These are phyloP conservation scores for Camellia sinensis DNA, from an alignment of 148 eudicot genomes.

Conservation along the genomic window DNA sequence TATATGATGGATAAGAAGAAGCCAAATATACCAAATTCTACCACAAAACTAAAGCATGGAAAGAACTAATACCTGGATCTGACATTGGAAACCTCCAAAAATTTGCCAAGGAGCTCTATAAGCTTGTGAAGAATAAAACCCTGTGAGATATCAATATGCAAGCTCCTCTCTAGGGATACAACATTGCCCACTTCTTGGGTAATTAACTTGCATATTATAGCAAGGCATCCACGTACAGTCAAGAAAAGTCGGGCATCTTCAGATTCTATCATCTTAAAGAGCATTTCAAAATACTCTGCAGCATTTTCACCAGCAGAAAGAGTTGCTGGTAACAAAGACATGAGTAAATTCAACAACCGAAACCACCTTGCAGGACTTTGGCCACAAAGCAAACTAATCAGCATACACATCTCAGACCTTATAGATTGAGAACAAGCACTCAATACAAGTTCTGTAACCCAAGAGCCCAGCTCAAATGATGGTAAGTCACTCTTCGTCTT, in stretches of 20 bases:
- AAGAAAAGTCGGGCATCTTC: constrained; percentile 98
- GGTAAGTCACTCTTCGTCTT: constrained; percentile 55
- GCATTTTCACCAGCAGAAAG: constrained; percentile 98
- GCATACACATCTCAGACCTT: constrained; percentile 97
- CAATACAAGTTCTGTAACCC: constrained; percentile 96
- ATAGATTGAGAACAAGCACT: constrained; percentile 99
- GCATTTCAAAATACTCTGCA: constrained; percentile 89
- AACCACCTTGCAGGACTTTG: constrained; percentile 83
- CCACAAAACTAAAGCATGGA: constrained; percentile 7
- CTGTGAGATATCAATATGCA: constrained; percentile 94
- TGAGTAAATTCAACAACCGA: constrained; percentile 81
- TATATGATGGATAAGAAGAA: constrained; percentile 13
- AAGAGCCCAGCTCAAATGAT: constrained; percentile 96
- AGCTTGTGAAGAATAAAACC: constrained; percentile 98
- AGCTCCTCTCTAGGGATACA: constrained; percentile 91
- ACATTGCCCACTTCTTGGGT: constrained; percentile 80
- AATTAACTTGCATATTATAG: constrained; percentile 76
- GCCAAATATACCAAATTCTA: neutral
- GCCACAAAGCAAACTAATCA: constrained; percentile 85
- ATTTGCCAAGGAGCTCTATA: constrained; percentile 96
- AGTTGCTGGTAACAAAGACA: constrained; percentile 88
- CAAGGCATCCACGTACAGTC: constrained; percentile 87
- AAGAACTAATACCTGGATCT: constrained; percentile 72
- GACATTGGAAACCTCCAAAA: constrained; percentile 91
- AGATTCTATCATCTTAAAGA: constrained; percentile 88